Evolutionary conservation across 2,329 filamentous ascomycete genomes (phyloP).

Genomic region (Amauroascus verrucosus): DNA sequence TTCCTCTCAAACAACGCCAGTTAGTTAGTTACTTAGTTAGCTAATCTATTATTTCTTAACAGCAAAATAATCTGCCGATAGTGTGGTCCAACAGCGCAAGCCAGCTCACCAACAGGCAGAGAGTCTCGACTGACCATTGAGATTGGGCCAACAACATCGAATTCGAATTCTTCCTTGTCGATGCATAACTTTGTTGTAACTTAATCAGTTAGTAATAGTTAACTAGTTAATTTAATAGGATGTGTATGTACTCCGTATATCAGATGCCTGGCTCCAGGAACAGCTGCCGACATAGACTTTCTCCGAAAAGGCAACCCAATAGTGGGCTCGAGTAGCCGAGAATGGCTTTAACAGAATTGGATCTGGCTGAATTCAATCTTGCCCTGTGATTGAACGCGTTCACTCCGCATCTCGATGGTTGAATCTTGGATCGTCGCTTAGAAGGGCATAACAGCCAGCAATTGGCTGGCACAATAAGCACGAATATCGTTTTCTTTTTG

Average conservation of each 20-base stretch:
- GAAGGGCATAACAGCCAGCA: too few relatives aligned
- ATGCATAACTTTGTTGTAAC: not conserved
- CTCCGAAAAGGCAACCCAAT: too few relatives aligned
- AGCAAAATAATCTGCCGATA: constrained; percentile 10
- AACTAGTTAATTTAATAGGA: too few relatives aligned
- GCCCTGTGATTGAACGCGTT: not conserved
- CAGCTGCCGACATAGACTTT: not conserved
- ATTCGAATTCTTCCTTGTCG: not conserved
- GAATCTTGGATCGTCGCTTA: not conserved
- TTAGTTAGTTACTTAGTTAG: too few relatives aligned
- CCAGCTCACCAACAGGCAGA: not conserved
- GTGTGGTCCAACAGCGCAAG: not conserved
- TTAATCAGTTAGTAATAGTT: too few relatives aligned
- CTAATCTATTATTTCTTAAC: not conserved
- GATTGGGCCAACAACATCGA: constrained; percentile 3
- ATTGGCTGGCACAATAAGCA: not conserved
- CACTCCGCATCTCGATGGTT: not conserved
- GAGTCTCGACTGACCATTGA: not conserved
- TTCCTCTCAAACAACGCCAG: too few relatives aligned
- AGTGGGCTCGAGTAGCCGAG: not conserved
- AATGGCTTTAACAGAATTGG: not conserved
- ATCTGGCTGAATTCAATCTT: not conserved
- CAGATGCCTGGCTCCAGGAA: too few relatives aligned
- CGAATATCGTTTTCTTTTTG: too few relatives aligned
- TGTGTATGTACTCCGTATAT: too few relatives aligned